Base-by-base conservation (phyloP, 2,329 filamentous ascomycete species). In the Stachybotrys elegans region DNA sequence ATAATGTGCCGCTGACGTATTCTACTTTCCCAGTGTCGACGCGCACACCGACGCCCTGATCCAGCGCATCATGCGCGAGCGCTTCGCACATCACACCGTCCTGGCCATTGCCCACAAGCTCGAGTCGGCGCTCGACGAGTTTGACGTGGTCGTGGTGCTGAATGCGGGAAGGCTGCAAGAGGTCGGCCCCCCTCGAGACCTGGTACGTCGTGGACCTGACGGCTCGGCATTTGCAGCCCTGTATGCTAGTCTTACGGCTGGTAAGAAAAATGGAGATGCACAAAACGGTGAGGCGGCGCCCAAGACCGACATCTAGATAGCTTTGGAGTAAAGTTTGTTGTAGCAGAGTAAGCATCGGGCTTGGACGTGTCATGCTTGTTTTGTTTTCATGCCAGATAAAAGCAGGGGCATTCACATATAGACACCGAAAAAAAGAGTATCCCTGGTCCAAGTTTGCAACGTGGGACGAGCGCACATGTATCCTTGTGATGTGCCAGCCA, bases 1-100 rank as follows among this genome's bases (percentile, higher is more conserved):
- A n/a, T n/a, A n/a, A n/a, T n/a, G n/a, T n/a, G n/a, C n/a, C n/a
- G n/a, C n/a, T n/a, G n/a, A n/a, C n/a, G n/a, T n/a, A n/a, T n/a
- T n/a, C n/a, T n/a, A n/a, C n/a, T n/a, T n/a, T n/a, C n/a, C 25
- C n/a, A 48, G 46, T 6, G 48, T 51, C 19, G 73, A 76, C 46
- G 70, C 72, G 60, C 62, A 67, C 38, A 51, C 49, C 2, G 51
- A 56, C 13, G 46, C 45, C 2, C 36, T 47, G 6, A 48, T 56
- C 42, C 34, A 44, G 20, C 23, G 22, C n/a, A 39, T 51, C 9
- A 47, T 57, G 2, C 41, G 43, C 20, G 46, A 52, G 14, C 42
- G 49, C 4, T 62, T 62, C 6, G 11, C 39, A 4, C 31, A 48
- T 4, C 51, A 49, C 16, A 62, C 57, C 0, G 40, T 62, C 0